Evolutionary conservation across 352 stramenopile genomes (phyloP).

Genomic region (Globisporangium middletonii): DNA sequence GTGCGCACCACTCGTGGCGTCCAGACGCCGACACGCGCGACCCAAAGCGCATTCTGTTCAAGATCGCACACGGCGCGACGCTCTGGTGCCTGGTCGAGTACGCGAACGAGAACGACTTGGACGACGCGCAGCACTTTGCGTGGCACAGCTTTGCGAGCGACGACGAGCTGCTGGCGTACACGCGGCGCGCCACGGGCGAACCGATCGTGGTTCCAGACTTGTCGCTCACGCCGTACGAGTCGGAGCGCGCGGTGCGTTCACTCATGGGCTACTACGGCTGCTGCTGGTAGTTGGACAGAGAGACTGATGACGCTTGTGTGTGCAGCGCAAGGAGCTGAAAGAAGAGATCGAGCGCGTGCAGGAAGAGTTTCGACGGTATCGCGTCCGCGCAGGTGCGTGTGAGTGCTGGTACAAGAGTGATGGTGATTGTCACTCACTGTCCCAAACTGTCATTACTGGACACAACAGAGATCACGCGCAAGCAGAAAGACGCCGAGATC

Average conservation of each 20-base stretch:
- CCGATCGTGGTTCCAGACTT: slow-evolving; percentile 53
- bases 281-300: not conserved
- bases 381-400: slow-evolving; percentile 56
- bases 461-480: slow-evolving; percentile 72
- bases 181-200: slow-evolving; percentile 47
- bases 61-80: slow-evolving; percentile 47
- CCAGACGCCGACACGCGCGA: slow-evolving; percentile 43
- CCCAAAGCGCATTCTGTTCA: slow-evolving; percentile 57
- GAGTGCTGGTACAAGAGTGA: not conserved
- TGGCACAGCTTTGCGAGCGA: slow-evolving; percentile 71
- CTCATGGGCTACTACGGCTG: too few species aligned
- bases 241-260: slow-evolving; percentile 56
- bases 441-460: not conserved
- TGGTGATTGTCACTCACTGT: not conserved
- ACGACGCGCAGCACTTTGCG: slow-evolving; percentile 56
- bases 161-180: slow-evolving; percentile 56
- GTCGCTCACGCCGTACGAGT: slow-evolving; percentile 69
- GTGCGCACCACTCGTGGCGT: slow-evolving; percentile 40
- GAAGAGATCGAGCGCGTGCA: slow-evolving; percentile 80
- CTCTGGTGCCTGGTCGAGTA: slow-evolving; percentile 86
- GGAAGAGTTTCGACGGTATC: slow-evolving; percentile 85
- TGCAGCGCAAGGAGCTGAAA: slow-evolving; percentile 75
- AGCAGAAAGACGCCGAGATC: slow-evolving; percentile 86
- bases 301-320: not conserved
- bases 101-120: slow-evolving; percentile 54